Base-by-base conservation (phyloP, 2,329 filamentous ascomycete genomes). In the Clarireedia monteithiana region DNA sequence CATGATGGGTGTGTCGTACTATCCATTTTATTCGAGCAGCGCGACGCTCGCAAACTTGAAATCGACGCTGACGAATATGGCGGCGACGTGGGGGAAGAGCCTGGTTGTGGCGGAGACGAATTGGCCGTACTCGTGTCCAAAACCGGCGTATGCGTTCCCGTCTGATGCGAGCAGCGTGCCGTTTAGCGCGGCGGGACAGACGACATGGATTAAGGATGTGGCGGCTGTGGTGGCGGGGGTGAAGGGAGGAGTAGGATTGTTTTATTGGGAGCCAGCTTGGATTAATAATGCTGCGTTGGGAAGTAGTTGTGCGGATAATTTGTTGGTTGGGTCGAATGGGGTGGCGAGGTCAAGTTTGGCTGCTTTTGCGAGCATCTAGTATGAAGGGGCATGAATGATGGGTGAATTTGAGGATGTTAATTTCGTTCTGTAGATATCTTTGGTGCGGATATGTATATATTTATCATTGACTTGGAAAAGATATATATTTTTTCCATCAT, bases 181-280 rank as follows among this genome's bases (percentile, higher is more conserved):
- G 0, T 82, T 86, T 62, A 81, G 78, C 2, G 79, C 76, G 0
- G 80, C 74, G 0, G 86, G 86, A 0, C 86, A 89, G 73, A 71
- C 72, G 1, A 75, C 74, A 2, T 89, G 83, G 69, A 69, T 89
- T 53, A 73, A 80, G 68, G 71, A 78, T 56, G 75, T 89, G 17
- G 83, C 83, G 0, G 72, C 72, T 1, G 72, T 82, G 1, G 77
- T 88, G 0, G 71, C 73, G 1, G 75, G 71, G 1, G 77, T 82
- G 0, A 73, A 69, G 1, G 75, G 77, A 1, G 83, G 83, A 0
- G 69, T 73, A 27, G 86, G 85, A 0, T 46, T 89, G 6, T 88
- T 85, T 59, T 89, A 89, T 62, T 89, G 86, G 86, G 86, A 90
- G 67, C 85, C 85, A 0, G 82, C 80, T 0, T 89, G 84, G 84